phyloP scores from a whole-genome alignment of 2,329 filamentous ascomycete species.

The Pestalotiopsis sp. region DNA sequence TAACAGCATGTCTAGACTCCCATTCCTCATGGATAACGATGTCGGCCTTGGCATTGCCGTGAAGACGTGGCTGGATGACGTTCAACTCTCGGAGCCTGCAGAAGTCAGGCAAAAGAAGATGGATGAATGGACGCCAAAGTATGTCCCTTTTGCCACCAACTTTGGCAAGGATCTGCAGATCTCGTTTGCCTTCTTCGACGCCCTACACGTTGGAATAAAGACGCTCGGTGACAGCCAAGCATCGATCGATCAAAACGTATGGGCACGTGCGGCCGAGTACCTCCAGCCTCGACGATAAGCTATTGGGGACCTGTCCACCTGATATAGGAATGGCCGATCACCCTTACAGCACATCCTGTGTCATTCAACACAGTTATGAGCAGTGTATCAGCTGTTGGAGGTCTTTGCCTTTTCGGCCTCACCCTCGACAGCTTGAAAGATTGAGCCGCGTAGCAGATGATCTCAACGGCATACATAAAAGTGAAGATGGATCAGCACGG shows the following conservation, averaged over 20 bases:
- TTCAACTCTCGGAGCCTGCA: conserved; percentile 59
- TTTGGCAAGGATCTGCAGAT: conserved; percentile 63
- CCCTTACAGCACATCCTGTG: not conserved
- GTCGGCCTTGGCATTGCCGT: conserved; percentile 78
- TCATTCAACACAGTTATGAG: no score
- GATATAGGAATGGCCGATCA: not conserved
- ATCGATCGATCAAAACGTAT: conserved; percentile 50
- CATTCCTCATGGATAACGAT: conserved; percentile 71
- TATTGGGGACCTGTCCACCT: not conserved
- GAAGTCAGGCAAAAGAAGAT: conserved; percentile 49
- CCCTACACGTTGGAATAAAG: conserved; percentile 60
- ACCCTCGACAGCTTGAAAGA: no score
- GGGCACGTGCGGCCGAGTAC: conserved; percentile 59
- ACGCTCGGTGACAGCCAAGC: conserved; percentile 53
- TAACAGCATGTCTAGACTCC: conserved; percentile 48
- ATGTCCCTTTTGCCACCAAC: conserved; percentile 61
- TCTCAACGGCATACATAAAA: no score
- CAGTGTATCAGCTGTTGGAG: no score
- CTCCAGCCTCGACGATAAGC: conserved; percentile 41
- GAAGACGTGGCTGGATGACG: conserved; percentile 77
- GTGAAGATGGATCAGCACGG: no score
- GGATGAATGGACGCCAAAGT: conserved; percentile 52
- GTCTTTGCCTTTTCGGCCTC: no score
- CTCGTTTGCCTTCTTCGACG: conserved; percentile 60
- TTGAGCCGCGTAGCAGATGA: no score